A percentile compares a stretch with the other conserved stretches of the same genome.
Evolutionary conservation across 2,329 filamentous ascomycete species (phyloP).

Genomic region (Botrytis deweyae): DNA sequence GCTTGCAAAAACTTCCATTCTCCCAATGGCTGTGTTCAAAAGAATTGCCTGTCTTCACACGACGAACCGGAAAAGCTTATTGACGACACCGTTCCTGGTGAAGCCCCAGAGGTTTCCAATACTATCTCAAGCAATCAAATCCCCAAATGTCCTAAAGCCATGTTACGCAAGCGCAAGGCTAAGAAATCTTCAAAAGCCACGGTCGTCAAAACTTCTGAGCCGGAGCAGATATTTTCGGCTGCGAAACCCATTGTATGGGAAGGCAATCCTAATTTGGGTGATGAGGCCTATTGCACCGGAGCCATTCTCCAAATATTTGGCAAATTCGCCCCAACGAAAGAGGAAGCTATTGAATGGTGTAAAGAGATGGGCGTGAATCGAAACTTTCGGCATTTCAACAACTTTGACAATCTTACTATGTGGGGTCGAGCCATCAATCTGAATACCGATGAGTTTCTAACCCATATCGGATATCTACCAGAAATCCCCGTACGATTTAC

Average conservation of each 20-base stretch:
- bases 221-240: neutral
- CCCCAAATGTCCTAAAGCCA: neutral
- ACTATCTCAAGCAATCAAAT: neutral
- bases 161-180: neutral
- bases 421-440: neutral
- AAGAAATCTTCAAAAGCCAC: neutral
- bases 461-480: neutral
- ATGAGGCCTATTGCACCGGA: neutral
- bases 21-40: neutral
- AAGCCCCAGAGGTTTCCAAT: neutral
- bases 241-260: neutral
- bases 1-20: neutral
- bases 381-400: constrained; percentile 4
- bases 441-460: neutral
- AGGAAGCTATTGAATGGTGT: constrained; percentile 2
- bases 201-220: neutral
- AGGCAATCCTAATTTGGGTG: neutral
- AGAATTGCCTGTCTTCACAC: neutral
- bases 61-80: neutral
- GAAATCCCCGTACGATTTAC: neutral
- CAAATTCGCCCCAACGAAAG: neutral
- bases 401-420: neutral
- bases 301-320: constrained; percentile 1
- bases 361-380: constrained; percentile 3
- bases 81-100: neutral